These are phyloP conservation scores for Cytospora paraplurivora DNA, from an alignment of 2,329 filamentous ascomycete genomes.

Conservation along the genomic window DNA sequence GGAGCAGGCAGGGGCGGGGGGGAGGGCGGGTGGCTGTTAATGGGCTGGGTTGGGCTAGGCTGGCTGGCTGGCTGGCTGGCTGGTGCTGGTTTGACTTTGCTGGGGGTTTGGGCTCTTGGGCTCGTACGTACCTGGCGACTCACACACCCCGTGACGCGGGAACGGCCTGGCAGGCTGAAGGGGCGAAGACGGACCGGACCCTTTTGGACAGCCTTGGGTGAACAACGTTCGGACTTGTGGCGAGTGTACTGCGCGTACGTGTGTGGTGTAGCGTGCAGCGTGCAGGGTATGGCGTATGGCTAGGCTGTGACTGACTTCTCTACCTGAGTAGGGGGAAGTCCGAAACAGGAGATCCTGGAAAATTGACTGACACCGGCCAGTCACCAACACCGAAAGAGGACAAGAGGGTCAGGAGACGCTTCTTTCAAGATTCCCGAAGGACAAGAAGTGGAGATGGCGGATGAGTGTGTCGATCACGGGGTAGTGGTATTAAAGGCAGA, in stretches of 20 bases:
- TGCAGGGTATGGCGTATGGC: background rate
- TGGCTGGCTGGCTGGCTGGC: slow-evolving; percentile 14
- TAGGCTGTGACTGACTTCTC: slow-evolving; percentile 19
- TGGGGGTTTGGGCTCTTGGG: background rate
- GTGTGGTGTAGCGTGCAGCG: slow-evolving; percentile 13
- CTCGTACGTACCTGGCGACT: slow-evolving; percentile 19
- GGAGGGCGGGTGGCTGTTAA: slow-evolving; percentile 9
- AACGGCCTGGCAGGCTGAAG: slow-evolving; percentile 34
- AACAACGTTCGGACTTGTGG: slow-evolving; percentile 23
- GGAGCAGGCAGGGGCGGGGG: slow-evolving; percentile 2
- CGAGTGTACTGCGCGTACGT: slow-evolving; percentile 16
- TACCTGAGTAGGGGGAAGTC: slow-evolving; percentile 6
- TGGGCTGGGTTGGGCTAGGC: slow-evolving; percentile 25
- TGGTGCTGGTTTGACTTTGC: too few species aligned
- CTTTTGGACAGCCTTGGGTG: slow-evolving; percentile 33
- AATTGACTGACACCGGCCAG: slow-evolving; percentile 26
- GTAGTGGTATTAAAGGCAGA: slow-evolving; percentile 18
- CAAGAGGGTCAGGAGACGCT: background rate
- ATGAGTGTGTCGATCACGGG: slow-evolving; percentile 18
- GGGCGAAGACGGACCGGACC: slow-evolving; percentile 24
- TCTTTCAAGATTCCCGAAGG: slow-evolving; percentile 15
- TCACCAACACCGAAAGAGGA: slow-evolving; percentile 7
- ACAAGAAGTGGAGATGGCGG: slow-evolving; percentile 11
- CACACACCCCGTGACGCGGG: slow-evolving; percentile 3
- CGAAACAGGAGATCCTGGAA: slow-evolving; percentile 27